Evolutionary conservation across 257 asterid genomes (phyloP).

Genomic region (Gynochthodes officinalis): DNA sequence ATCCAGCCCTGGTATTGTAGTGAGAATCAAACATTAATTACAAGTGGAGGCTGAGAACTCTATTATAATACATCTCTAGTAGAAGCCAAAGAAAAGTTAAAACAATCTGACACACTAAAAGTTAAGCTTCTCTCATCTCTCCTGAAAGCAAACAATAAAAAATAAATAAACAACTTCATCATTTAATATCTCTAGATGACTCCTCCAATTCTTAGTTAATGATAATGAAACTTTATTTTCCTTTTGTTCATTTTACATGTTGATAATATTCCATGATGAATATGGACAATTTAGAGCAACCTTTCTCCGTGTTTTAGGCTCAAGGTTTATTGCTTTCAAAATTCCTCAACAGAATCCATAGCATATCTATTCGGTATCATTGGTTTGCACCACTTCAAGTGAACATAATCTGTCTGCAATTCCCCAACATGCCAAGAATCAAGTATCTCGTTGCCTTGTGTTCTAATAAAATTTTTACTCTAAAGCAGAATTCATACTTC

Average conservation of each 20-base stretch:
- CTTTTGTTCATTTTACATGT: too few species aligned
- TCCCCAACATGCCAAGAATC: background rate
- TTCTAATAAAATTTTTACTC: background rate
- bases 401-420: background rate
- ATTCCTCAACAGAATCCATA: background rate
- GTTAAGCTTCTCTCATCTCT: background rate
- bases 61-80: background rate
- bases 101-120: background rate
- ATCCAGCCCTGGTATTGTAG: background rate
- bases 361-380: background rate
- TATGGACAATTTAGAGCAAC: background rate
- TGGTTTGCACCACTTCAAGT: background rate
- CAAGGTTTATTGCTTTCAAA: background rate
- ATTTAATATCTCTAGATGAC: background rate
- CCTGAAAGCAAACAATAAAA: background rate
- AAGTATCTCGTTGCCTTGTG: background rate
- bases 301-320: background rate
- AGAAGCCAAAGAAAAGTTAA: background rate
- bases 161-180: background rate
- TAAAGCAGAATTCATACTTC: too few species aligned
- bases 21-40: background rate
- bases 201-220: background rate
- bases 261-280: background rate
- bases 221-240: background rate
- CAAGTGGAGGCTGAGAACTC: background rate